Evolutionary conservation across 306 rosid genomes (phyloP), one percentile per base, ranked within the genome.

Genomic region (Rubus idaeus): DNA sequence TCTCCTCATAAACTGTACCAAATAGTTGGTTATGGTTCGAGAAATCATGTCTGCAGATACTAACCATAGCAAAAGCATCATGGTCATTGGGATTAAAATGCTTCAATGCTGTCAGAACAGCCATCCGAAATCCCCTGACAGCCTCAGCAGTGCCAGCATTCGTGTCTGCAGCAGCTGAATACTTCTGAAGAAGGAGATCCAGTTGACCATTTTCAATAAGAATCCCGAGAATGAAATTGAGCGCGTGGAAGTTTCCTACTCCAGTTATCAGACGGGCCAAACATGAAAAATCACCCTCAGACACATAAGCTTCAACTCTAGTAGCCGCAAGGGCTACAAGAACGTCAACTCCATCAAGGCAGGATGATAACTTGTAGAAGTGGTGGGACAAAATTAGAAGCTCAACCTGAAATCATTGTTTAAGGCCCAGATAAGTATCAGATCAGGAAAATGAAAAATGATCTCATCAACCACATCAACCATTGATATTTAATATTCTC

Each of bases 311-410:
- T 41, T 94, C 98, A 42, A 94, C 96, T 89, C 97, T 92, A 14
- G 97, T 94, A 18, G 98, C 95, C 68, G 98, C 98, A 81, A 94
- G 98, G 83, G 98, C 91, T 68, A 92, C 98, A 70, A 94, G 98
- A 77, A 94, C 98, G 90, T 94, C 98, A 78, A 92, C 98, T 81
- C 98, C 98, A 81, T 94, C 98, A 58, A 94, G 96, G 90, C 98
- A 94, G 79, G 98, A 90, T 40, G 98, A 94, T 85, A 90, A 90
- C 71, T 92, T 94, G 92, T 94, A 92, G 87, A 94, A 94, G 88
- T 94, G 98, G 75, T 92, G 98, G 44, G 98, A 91, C 73, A 94
- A 85, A 83, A 94, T 94, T 74, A 94, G 94, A 77, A 94, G 98
- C 89, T 94, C 98, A 75, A 94, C 98, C 98, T 94, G 90, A 68